Percentiles rank a stretch among this genome's conserved stretches.
Conservation (phyloP, 176 grass and related monocot species). For the Triticum turgidum region DNA sequence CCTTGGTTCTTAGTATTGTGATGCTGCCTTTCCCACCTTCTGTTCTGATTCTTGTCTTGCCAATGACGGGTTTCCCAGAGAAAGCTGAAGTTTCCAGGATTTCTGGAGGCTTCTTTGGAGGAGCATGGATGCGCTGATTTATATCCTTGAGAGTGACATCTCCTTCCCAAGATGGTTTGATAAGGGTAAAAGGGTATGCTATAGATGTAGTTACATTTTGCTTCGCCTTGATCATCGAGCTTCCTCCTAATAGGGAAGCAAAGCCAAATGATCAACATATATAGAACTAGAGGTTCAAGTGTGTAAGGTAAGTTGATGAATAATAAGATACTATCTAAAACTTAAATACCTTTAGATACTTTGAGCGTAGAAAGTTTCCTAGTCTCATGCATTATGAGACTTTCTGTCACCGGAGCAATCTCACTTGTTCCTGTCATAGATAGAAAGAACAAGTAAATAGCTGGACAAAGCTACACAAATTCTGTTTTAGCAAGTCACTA, state of each 20-base stretch:
- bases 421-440: conserved; percentile 59
- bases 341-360: conserved; percentile 80
- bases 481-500: neutral
- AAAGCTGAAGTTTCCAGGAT: conserved; percentile 69
- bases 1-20: conserved; percentile 88
- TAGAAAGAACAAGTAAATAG: conserved; percentile 32
- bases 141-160: conserved; percentile 82
- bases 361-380: conserved; percentile 65
- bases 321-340: conserved; percentile 9
- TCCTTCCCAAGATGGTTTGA: conserved; percentile 81
- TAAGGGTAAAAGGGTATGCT: conserved; percentile 81
- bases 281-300: conserved; percentile 17
- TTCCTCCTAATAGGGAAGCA: conserved; percentile 47
- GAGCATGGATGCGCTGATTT: conserved; percentile 69
- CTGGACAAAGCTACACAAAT: neutral
- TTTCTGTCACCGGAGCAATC: conserved; percentile 39
- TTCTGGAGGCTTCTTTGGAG: conserved; percentile 44
- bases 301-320: conserved; percentile 19
- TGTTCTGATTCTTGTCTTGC: conserved; percentile 86
- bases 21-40: conserved; percentile 95
- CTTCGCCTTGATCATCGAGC: conserved; percentile 47
- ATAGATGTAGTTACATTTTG: conserved; percentile 65
- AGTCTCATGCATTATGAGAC: conserved; percentile 46
- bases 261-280: conserved; percentile 24
- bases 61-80: conserved; percentile 84